Percentiles rank a stretch among this genome's conserved stretches.
Evolutionary conservation across 495 filamentous ascomycete species (phyloP).

Genomic region (Pyrenopolyporus hunteri): DNA sequence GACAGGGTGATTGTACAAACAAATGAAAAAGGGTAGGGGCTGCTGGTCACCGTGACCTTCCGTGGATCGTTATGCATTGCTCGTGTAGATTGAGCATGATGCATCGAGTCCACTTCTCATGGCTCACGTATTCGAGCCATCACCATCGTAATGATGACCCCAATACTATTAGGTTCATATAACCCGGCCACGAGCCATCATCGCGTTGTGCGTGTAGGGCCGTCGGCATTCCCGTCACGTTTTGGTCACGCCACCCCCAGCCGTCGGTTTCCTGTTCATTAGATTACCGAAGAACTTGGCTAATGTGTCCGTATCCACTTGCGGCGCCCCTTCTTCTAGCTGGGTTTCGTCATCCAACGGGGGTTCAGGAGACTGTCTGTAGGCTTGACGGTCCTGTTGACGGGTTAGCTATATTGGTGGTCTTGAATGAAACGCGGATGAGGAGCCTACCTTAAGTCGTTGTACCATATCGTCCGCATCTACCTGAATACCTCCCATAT

Average conservation of each 20-base stretch:
- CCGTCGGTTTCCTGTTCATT: constrained; percentile 49
- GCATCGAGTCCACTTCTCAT: not conserved
- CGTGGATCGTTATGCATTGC: constrained; percentile 1
- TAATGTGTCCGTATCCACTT: constrained; percentile 55
- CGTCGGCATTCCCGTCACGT: constrained; percentile 14
- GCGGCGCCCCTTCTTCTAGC: constrained; percentile 41
- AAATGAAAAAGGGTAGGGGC: constrained; percentile 8
- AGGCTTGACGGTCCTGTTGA: constrained; percentile 55
- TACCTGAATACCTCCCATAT: constrained; percentile 95
- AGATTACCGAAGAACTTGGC: constrained; percentile 57
- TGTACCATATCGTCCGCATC: constrained; percentile 95
- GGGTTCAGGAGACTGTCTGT: constrained; percentile 47
- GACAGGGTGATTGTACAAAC: constrained; percentile 3
- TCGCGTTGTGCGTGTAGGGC: not conserved
- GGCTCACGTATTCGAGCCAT: not conserved
- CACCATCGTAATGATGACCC: not conserved
- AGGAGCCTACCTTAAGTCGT: constrained; percentile 73
- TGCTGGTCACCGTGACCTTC: not conserved
- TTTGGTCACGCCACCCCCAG: constrained; percentile 22
- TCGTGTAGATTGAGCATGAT: not conserved
- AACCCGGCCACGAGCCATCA: not conserved
- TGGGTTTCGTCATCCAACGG: constrained; percentile 39
- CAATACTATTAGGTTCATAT: not conserved
- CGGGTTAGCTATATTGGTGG: constrained; percentile 4
- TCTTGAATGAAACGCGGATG: not conserved